Base-by-base conservation (phyloP, 495 filamentous ascomycete genomes). In the Peziza echinospora region DNA sequence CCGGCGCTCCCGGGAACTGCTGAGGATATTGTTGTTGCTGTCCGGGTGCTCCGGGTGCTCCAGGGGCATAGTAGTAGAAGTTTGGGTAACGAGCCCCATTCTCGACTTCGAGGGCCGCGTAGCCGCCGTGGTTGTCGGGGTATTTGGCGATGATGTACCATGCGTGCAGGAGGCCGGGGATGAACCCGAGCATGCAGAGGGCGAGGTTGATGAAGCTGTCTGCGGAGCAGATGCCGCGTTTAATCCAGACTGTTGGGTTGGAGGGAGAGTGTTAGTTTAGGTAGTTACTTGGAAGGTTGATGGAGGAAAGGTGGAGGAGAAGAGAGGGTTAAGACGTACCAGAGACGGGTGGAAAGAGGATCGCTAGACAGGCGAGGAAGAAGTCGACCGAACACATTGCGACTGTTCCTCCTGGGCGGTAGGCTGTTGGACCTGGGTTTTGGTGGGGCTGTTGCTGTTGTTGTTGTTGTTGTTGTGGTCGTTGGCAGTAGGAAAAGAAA, bases 101-200 rank as follows among this genome's bases (percentile, higher is more conserved):
- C 54, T 77, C 75, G 26, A 66, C 65, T 10, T 70, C 65, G 43
- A 77, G 60, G 26, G 65, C 59, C 42, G 77, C 68, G 62, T 89
- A 84, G 49, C 71, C 68, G 50, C 71, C 74, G 23, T 72, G 62
- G 11, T 66, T 64, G 24, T 94, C 86, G 22, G 91, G 91, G 62
- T 80, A 83, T 59, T 80, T 78, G 59, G 78, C 66, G 67, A 97
- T 93, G 64, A 97, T 93, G 74, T 96, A 97, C 86, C 86, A 96
- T 58, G 89, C 72, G 64, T 97, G 89, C 5, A 97, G 63, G 21
- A 96, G 75, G 45, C 89, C 89, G 19, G 89, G 89, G 51, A 97
- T 67, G 63, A 73, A 91, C 62, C 91, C 87, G 40, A 97, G 80
- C 42, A 73, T 65, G 65, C 79, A 86, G 52, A 97, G 83, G 45